Base-by-base conservation (phyloP, 805 yeast genomes). In the Kodamaea nitidulidarum region DNA sequence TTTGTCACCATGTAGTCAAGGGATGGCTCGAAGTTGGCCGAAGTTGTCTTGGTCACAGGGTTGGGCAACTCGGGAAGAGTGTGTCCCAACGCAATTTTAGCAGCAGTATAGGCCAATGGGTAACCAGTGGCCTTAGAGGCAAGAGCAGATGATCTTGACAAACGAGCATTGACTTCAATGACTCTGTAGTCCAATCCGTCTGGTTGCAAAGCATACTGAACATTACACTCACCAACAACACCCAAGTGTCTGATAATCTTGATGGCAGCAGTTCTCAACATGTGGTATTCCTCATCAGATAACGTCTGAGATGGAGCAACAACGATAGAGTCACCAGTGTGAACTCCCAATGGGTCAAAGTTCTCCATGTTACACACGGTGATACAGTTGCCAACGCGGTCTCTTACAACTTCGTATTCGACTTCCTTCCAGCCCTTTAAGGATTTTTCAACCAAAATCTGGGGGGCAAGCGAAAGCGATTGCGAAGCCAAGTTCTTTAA, bases 331-430 rank as follows among this genome's bases (percentile, higher is more conserved):
- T 91, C 98, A 71, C 98, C 98, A 41, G 98, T 91, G 70, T 91
- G 98, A 55, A 91, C 84, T 53, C 98, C 98, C 52, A 91, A 78
- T 32, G 98, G 98, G 67, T 91, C 98, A 54, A 91, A 91, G 73
- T 91, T 91, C 71, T 91, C 98, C 98, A 91, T 91, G 68, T 91
- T 91, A 76, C 98, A 91, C 39, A 91, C 98, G 32, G 98, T 91
- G 61, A 91, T 91, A 76, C 98, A 91, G 77, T 91, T 91, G 51
- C 84, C 96, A 41, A 84, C 93, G 48, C 93, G 78, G 71, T 91
- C 98, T 61, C 98, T 84, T 41, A 91, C 98, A 49, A 91, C 98
- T 72, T 91, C 98, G 64, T 91, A 91, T 69, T 91, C 98, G 47
- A 91, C 95, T 68, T 91, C 98, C 65, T 91, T 91, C 98, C 98